Evolutionary conservation across 2,329 filamentous ascomycete species (phyloP), one percentile per base, ranked within the genome.

Genomic region (Phialophora expanda): DNA sequence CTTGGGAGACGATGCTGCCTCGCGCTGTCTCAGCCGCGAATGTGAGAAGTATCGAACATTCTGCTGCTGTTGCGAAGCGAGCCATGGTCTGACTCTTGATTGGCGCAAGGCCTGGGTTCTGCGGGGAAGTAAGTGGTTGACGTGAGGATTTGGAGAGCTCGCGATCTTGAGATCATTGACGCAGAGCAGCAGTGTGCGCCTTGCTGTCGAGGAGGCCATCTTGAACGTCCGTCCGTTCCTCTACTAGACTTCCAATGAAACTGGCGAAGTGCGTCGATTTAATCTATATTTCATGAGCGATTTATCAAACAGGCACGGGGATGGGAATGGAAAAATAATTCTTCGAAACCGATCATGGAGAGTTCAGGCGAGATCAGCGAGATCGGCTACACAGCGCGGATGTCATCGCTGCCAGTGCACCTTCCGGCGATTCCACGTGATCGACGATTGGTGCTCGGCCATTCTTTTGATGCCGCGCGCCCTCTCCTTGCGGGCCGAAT

Each of bases 101-200:
- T 66, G 66, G 51, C 61, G 38, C 20, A 56, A 26, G 14, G 32
- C 3, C 5, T 22, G 34, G 17, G 12, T 22, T 60, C 30, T 66
- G 48, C 41, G 56, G 34, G 64, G 20, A 20, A 65, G 51, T 38
- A 55, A 65, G 44, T 50, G 60, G 38, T 28, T 60, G 48, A 24
- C 51, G 30, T 56, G 58, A 24, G 8, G 58, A 11, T n/a, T 54
- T 54, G 30, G 32, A 20, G 30, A 22, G 34, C 57, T 53, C 28
- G 56, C 41, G 22, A 57, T 50, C 51, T 44, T 62, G 55, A 63
- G 51, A 44, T 69, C 62, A 46, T 67, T 67, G 59, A 69, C 60
- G 56, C 65, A 67, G 12, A 69, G 59, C 22, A 67, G 56, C 48
- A 69, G 38, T n/a, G 67, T 67, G 17, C 65, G 62, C 32, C 67